These are phyloP conservation scores for Paraphoma sp. DNA, from an alignment of 2,329 filamentous ascomycete genomes.

Conservation along the genomic window DNA sequence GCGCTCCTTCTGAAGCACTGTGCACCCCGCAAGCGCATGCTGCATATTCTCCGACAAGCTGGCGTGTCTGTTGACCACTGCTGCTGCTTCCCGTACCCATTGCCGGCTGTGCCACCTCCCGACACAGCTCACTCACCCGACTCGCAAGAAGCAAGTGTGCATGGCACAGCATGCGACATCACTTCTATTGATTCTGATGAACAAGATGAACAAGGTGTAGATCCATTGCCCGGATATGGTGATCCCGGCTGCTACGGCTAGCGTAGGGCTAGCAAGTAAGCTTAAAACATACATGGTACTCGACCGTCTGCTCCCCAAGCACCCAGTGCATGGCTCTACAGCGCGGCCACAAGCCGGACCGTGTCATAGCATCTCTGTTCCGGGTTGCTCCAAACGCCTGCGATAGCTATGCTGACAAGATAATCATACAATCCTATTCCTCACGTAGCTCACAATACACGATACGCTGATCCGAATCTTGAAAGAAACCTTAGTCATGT, in stretches of 20 bases:
- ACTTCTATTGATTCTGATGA: background rate
- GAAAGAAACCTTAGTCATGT: too few species aligned
- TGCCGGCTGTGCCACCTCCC: background rate
- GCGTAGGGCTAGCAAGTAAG: slow-evolving; percentile 3
- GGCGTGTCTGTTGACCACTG: background rate
- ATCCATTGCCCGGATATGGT: background rate
- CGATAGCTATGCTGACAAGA: background rate
- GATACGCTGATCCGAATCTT: too few species aligned
- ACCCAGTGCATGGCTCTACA: background rate
- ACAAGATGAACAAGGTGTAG: slow-evolving; percentile 5
- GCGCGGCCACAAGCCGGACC: background rate
- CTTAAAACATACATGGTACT: background rate
- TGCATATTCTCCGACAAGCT: slow-evolving; percentile 17
- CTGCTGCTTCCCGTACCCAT: background rate
- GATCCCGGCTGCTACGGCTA: background rate
- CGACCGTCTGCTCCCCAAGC: background rate
- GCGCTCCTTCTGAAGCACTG: background rate
- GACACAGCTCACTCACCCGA: background rate
- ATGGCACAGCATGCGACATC: background rate
- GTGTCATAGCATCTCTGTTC: background rate
- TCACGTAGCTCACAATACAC: too few species aligned
- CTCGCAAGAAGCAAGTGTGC: background rate
- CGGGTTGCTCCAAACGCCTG: background rate
- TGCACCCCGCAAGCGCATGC: slow-evolving; percentile 4
- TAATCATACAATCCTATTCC: background rate